phyloP scores from a whole-genome alignment of 805 yeast genomes.

The Candida jianshihensis region DNA sequence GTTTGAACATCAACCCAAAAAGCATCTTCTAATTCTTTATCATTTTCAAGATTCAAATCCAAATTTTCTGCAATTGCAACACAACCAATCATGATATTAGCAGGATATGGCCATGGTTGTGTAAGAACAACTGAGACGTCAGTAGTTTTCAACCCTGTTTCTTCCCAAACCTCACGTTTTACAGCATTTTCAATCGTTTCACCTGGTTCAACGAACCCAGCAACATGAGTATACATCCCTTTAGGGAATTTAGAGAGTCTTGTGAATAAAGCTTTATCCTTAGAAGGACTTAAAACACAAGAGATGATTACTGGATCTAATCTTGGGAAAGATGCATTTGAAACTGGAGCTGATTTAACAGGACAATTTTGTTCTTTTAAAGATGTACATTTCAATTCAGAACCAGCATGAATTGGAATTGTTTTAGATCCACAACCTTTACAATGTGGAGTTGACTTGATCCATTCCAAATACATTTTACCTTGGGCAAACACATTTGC shows the following conservation, averaged over 20 bases:
- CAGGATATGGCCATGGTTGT: constrained; percentile 99
- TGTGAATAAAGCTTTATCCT: constrained; percentile 62
- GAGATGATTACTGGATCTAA: constrained; percentile 85
- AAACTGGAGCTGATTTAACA: constrained; percentile 32
- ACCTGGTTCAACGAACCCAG: constrained; percentile 94
- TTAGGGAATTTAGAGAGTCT: constrained; percentile 47
- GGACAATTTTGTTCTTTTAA: constrained; percentile 14
- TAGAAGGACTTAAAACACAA: constrained; percentile 60
- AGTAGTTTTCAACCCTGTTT: constrained; percentile 63
- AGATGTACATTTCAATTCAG: constrained; percentile 45
- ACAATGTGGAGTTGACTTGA: constrained; percentile 64
- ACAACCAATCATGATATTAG: constrained; percentile 90
- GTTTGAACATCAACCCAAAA: constrained; percentile 67
- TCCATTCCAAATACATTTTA: constrained; percentile 82
- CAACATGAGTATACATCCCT: constrained; percentile 73
- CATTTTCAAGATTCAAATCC: constrained; percentile 65
- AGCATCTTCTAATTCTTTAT: constrained; percentile 79
- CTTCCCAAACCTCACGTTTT: constrained; percentile 89
- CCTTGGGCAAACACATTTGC: constrained; percentile 76
- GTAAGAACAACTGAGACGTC: constrained; percentile 58
- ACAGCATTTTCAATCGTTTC: constrained; percentile 89
- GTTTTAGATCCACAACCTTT: constrained; percentile 77
- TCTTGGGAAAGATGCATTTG: constrained; percentile 89
- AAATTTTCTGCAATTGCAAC: constrained; percentile 59
- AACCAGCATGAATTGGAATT: constrained; percentile 62